Evolutionary conservation across 768 basidiomycete species (phyloP), one percentile per base, ranked within the genome.

Genomic region (Tricholoma matsutake): DNA sequence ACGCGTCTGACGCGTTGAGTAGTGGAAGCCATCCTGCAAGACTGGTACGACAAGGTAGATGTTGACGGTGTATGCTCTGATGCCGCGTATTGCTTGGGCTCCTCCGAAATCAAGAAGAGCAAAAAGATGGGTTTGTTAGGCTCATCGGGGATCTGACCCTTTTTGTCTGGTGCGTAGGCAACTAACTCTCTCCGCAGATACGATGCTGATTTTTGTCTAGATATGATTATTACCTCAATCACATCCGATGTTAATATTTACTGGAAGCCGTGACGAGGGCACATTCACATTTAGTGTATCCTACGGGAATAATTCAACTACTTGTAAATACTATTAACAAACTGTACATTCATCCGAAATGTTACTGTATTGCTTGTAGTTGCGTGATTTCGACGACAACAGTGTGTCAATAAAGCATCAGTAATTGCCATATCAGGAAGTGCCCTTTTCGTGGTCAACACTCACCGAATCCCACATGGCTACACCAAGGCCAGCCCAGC

Each of bases 271-370:
- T n/a, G 78, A 78, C 7, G 72, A 77, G 14, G 81, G 82, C n/a
- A 81, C 83, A 56, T 84, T 86, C 75, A 84, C 84, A 68, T 79
- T 83, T 66, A 85, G 80, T 62, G 82, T 83, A 20, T 71, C 78
- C 9, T 82, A 84, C 62, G 81, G 81, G 41, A 64, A 67, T 72
- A 25, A 13, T 22, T 47, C 25, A 11, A n/a, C n/a, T n/a, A n/a
- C n/a, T n/a, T n/a, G n/a, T n/a, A n/a, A n/a, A n/a, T n/a, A n/a
- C n/a, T n/a, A n/a, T n/a, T n/a, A n/a, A n/a, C n/a, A n/a, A n/a
- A n/a, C n/a, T n/a, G n/a, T n/a, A n/a, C n/a, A n/a, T n/a, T n/a
- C n/a, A n/a, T n/a, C n/a, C n/a, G n/a, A n/a, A n/a, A n/a, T n/a
- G n/a, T n/a, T n/a, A n/a, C n/a, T n/a, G n/a, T n/a, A n/a, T n/a